Evolutionary conservation across 352 stramenopile genomes (phyloP), one percentile per base, ranked within the genome.

Genomic region (Plasmopara halstedii): DNA sequence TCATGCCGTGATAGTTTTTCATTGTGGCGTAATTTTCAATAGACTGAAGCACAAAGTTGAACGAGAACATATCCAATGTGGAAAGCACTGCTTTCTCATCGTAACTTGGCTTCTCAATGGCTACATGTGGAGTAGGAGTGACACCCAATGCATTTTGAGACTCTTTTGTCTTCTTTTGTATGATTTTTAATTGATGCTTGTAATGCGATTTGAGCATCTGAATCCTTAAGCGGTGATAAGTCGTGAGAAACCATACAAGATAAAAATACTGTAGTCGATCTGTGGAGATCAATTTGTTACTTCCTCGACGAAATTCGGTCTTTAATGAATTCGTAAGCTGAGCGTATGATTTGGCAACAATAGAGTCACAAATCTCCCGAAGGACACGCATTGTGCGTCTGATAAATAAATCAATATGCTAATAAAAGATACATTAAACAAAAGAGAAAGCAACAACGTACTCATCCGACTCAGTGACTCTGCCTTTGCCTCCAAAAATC

Each of bases 211-310:
- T 86, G 18, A 88, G 58, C 7, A 60, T 53, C 45, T 89, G 77
- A n/a, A 85, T 59, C 46, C 81, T 87, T 6, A 88, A 52, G 6
- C 81, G 74, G 23, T 94, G 83, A 50, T 90, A 94, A 10, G 56
- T 75, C 10, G 75, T 91, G 6, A 91, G 60, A 48, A 92, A 94
- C 77, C 78, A 90, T 15, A 91, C 66, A 15, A 94, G 54, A 50
- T 91, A 78, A 49, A 94, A 92, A 38, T 94, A 94, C 64, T 92
- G 74, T 1, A 94, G 64, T n/a, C 78, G 71, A 77, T 94, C 83
- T 2, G 77, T 85, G 4, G 71, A 73, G 17, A 94, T 73, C 33
- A 94, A 53, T 46, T 92, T 92, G 56, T 34, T 80, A 53, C 83
- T 94, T 27, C 82, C 83, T 44, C 83, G 61, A 31, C 83, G 78